Conservation (phyloP, 2,329 filamentous ascomycete genomes). For the Talaromyces sp. region DNA sequence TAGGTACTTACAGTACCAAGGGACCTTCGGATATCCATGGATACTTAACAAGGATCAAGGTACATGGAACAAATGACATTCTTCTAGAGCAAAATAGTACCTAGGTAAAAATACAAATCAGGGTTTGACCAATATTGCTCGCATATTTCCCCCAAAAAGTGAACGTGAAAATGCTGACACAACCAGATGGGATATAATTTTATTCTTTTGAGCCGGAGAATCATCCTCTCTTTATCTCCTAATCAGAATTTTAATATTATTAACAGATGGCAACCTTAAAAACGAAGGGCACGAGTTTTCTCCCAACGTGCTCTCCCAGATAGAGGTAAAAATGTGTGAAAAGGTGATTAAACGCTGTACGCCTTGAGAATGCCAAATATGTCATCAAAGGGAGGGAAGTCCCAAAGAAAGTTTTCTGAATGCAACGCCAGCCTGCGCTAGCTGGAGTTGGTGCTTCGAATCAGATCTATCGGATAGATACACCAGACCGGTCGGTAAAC, state of each 20-base stretch:
- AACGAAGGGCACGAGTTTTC: background rate
- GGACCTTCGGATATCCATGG: background rate
- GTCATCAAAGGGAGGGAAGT: slow-evolving; percentile 8
- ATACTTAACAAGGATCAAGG: background rate
- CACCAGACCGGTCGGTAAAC: slow-evolving; percentile 67
- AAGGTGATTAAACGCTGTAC: slow-evolving; percentile 11
- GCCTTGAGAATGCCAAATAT: slow-evolving; percentile 15
- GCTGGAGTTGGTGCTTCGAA: background rate
- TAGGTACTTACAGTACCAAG: no score
- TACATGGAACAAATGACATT: background rate
- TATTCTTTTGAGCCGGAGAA: background rate
- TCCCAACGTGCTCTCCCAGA: no score
- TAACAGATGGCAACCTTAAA: slow-evolving; percentile 3
- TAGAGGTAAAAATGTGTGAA: background rate
- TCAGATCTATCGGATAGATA: slow-evolving; percentile 35
- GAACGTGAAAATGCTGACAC: background rate
- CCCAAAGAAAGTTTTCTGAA: slow-evolving; percentile 7
- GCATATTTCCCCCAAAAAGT: background rate
- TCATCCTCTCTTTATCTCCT: background rate
- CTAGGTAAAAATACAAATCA: slow-evolving; percentile 1
- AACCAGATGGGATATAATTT: slow-evolving; percentile 4
- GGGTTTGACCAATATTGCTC: background rate
- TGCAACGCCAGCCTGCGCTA: background rate
- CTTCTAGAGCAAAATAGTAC: background rate
- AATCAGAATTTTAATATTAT: slow-evolving; percentile 6